Evolutionary conservation across 129 eudicot genomes (phyloP).

Genomic region (Glebionis coronaria): DNA sequence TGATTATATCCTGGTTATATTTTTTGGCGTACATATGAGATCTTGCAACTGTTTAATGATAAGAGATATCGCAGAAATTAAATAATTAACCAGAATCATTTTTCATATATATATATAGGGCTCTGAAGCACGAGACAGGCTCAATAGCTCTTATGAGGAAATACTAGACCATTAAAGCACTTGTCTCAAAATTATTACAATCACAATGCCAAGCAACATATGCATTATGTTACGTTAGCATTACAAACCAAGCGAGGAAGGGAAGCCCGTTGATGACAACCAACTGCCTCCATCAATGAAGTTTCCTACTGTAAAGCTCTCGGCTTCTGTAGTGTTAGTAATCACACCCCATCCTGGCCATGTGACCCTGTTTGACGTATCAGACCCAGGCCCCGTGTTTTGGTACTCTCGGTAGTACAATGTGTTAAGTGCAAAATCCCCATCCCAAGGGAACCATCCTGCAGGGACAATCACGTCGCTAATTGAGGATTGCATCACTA

Average conservation of each 20-base stretch:
- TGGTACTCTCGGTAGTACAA: conserved; percentile 59
- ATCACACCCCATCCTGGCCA: conserved; percentile 54
- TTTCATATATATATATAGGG: too few species aligned
- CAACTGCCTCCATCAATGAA: conserved; percentile 44
- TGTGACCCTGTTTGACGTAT: conserved; percentile 40
- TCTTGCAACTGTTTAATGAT: too few species aligned
- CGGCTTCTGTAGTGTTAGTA: conserved; percentile 28
- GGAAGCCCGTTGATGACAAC: conserved; percentile 37
- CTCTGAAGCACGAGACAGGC: too few species aligned
- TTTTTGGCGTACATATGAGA: too few species aligned
- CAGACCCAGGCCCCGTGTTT: conserved; percentile 54
- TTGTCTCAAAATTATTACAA: too few species aligned
- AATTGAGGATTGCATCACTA: conserved; percentile 44
- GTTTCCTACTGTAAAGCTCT: conserved; percentile 32
- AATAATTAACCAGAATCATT: too few species aligned
- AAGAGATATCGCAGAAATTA: too few species aligned
- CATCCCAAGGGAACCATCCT: conserved; percentile 64
- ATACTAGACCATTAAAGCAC: too few species aligned
- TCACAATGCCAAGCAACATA: too few species aligned
- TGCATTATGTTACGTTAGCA: too few species aligned
- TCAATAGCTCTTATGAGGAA: too few species aligned
- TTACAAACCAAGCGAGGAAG: conserved; percentile 29
- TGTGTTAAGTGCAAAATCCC: conserved; percentile 45
- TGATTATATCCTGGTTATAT: too few species aligned
- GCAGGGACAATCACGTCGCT: conserved; percentile 39